Base-by-base conservation (phyloP, 2,329 filamentous ascomycete species). In the Cucurbitaria berberidis region DNA sequence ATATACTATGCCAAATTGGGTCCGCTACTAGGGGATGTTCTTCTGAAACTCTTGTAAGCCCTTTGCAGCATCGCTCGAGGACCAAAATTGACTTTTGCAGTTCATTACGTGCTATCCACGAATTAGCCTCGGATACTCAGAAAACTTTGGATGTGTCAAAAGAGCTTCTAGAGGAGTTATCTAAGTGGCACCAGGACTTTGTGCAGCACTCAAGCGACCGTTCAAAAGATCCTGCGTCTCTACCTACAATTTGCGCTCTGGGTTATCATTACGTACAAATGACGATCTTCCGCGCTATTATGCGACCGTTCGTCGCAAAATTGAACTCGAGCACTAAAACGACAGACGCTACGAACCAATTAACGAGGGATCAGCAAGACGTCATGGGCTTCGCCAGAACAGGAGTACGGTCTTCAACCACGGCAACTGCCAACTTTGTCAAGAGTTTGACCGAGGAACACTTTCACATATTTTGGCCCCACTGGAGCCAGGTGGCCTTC, bases 401-500 rank as follows among this genome's bases (percentile, higher is more conserved):
- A n/a, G 46, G 54, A 18, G 43, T 57, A 7, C 46, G 35, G 10
- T 51, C 42, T 32, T 15, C 54, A 7, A 57, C 50, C n/a, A 48
- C 43, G 3, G 45, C 29, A 18, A 45, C 50, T 15, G 19, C 45
- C 13, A 40, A 27, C 2, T 53, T 51, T 21, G 38, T 53, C 19
- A 48, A 40, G 36, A 48, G 18, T 15, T 41, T 57, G 21, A 35
- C 40, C 18, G 35, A 57, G 26, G 47, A 57, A 11, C 54, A 57
- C 15, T 41, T 45, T 7, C 45, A 51, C 8, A 51, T 57, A 32
- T 53, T 57, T 38, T 57, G 50, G 54, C 54, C 54, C 21, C 54
- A 57, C 5, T 57, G 54, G 54, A 57, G 42, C 44, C 54, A 57
- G 21, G 50, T 57, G 10, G 50, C 54, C 3, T 49, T 57, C 26